Conservation (phyloP, 2,329 filamentous ascomycete genomes). For the Paecilomyces dactylethromorphus region DNA sequence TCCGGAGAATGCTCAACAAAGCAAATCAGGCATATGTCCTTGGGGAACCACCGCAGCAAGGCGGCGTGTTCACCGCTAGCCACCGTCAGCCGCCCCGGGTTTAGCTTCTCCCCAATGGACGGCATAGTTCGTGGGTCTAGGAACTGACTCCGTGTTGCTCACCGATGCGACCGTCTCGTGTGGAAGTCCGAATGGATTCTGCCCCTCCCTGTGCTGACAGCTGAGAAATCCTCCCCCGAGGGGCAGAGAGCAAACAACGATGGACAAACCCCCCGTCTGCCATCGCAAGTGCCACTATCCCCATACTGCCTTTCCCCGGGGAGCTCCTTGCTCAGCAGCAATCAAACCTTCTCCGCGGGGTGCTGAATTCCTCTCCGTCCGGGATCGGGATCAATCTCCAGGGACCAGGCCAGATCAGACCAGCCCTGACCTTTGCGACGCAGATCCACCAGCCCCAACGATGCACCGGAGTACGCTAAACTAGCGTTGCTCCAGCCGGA, state of each 20-base stretch:
- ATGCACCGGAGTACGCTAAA: neutral
- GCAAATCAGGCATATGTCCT: neutral
- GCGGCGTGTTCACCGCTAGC: neutral
- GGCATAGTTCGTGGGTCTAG: neutral
- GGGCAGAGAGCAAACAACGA: too few species aligned
- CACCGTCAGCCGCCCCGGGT: conserved; percentile 1
- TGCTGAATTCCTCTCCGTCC: neutral
- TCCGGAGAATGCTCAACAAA: neutral
- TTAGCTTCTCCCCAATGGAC: conserved; percentile 13
- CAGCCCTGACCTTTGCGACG: neutral
- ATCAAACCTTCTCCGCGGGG: too few species aligned
- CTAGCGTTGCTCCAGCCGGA: too few species aligned
- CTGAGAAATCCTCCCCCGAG: neutral
- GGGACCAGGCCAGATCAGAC: neutral
- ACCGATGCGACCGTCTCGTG: neutral
- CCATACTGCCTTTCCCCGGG: neutral
- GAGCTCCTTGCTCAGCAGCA: neutral
- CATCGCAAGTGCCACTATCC: neutral
- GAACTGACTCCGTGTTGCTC: neutral
- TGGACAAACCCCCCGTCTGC: neutral
- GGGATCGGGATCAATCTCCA: neutral
- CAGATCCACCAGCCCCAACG: neutral
- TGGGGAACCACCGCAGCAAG: neutral
- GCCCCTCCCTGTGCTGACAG: neutral
- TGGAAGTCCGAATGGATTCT: neutral